These are phyloP conservation scores for Tephrocybe sp. DNA, from an alignment of 768 basidiomycete species.

Conservation along the genomic window DNA sequence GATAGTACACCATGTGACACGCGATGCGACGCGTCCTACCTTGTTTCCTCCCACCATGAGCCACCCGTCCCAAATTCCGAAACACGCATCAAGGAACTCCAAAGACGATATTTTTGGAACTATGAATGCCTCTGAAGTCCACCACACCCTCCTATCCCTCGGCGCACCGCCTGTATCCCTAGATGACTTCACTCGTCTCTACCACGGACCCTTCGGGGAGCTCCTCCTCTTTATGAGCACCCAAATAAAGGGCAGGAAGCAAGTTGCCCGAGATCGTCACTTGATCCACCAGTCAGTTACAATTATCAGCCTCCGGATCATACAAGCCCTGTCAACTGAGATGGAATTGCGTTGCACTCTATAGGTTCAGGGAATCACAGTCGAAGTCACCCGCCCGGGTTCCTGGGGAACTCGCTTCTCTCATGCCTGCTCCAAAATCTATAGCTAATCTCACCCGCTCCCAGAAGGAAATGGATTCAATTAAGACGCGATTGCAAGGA, in stretches of 20 bases:
- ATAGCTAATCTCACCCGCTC: not conserved
- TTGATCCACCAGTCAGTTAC: conserved; percentile 15
- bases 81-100: not conserved
- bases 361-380: conserved; percentile 11
- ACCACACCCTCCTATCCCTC: conserved; percentile 6
- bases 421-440: conserved; percentile 7
- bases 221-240: conserved; percentile 16
- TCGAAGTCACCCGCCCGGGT: conserved; percentile 4
- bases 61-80: conserved; percentile 10
- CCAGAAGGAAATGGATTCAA: not conserved
- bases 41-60: not conserved
- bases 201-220: conserved; percentile 16
- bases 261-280: conserved; percentile 13
- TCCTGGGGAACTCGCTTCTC: conserved; percentile 1
- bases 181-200: conserved; percentile 19
- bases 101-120: not conserved
- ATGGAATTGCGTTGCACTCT: not conserved
- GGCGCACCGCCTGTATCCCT: conserved; percentile 15
- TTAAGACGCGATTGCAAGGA: conserved; percentile 12
- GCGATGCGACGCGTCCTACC: not conserved
- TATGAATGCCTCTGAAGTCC: conserved; percentile 6
- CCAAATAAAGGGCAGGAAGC: conserved; percentile 17
- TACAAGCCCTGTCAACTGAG: conserved; percentile 2
- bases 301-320: not conserved
- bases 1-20: not conserved